These are phyloP conservation scores for Fusarium foetens DNA, from an alignment of 2,329 filamentous ascomycete species.

Conservation along the genomic window DNA sequence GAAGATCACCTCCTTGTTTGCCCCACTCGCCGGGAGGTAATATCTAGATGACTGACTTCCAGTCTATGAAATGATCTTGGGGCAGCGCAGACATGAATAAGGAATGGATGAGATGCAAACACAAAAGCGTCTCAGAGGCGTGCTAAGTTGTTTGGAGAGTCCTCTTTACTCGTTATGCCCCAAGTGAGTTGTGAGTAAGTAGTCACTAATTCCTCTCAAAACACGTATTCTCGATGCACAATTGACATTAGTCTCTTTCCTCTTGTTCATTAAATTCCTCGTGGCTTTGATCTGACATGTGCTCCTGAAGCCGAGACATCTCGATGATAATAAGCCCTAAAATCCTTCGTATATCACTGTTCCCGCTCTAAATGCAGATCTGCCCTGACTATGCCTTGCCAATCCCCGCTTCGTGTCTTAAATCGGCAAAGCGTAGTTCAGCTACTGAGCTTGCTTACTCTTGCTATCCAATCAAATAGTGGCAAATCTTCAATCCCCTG, in stretches of 20 bases:
- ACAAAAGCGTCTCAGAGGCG: neutral
- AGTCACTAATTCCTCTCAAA: neutral
- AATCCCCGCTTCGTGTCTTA: neutral
- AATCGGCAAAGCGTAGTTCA: neutral
- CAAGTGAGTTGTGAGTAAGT: neutral
- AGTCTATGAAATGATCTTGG: neutral
- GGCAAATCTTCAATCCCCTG: neutral
- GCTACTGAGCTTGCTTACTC: neutral
- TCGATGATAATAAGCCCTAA: constrained; percentile 10
- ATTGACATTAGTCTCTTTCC: neutral
- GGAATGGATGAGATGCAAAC: too few species aligned
- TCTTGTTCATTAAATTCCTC: too few species aligned
- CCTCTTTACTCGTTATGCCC: neutral
- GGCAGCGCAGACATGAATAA: too few species aligned
- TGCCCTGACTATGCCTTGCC: neutral
- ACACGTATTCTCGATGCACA: neutral
- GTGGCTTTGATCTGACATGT: neutral
- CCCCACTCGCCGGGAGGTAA: neutral
- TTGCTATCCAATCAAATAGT: neutral
- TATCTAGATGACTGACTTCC: neutral
- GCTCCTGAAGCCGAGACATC: neutral
- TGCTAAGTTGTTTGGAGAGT: neutral
- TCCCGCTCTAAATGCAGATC: neutral
- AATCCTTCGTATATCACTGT: constrained; percentile 1
- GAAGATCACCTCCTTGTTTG: neutral